Evolutionary conservation across 2,329 filamentous ascomycete species (phyloP).

Genomic region (Aureobasidium sp.): DNA sequence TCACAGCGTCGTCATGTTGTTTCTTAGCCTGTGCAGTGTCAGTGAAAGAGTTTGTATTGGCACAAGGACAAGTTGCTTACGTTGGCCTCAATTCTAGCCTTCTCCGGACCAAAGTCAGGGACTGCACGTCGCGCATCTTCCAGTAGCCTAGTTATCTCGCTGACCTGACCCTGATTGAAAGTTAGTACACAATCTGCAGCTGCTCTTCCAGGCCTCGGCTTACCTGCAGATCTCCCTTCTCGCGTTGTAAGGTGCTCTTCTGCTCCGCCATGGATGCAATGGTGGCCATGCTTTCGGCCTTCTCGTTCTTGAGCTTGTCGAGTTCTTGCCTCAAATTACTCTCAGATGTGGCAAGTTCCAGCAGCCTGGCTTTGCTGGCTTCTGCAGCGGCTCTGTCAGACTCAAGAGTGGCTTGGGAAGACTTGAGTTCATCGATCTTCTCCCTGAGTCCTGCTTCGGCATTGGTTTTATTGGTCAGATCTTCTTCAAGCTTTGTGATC

Average conservation of each 20-base stretch:
- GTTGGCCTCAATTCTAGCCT: not conserved
- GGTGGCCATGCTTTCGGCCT: not conserved
- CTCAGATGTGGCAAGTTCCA: not conserved
- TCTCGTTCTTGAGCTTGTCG: not conserved
- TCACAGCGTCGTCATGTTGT: not conserved
- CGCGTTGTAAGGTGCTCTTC: not conserved
- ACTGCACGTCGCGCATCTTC: not conserved
- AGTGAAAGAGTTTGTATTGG: not conserved
- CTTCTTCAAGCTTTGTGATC: not conserved
- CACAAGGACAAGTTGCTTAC: not conserved
- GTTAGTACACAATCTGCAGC: not conserved
- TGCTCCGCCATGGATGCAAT: constrained; percentile 1
- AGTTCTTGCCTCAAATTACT: not conserved
- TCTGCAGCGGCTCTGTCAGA: not conserved
- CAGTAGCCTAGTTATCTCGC: not conserved
- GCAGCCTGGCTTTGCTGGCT: not conserved
- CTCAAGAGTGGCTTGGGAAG: not conserved
- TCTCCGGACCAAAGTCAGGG: constrained; percentile 6
- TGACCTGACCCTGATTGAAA: not conserved
- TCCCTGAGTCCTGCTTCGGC: not conserved
- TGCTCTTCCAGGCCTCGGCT: not conserved
- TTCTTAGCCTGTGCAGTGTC: not conserved
- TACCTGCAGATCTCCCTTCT: constrained; percentile 6
- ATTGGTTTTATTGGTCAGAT: not conserved
- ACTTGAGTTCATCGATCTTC: not conserved